These are phyloP conservation scores for Lithohypha guttulata DNA, from an alignment of 2,329 filamentous ascomycete genomes.

Conservation along the genomic window DNA sequence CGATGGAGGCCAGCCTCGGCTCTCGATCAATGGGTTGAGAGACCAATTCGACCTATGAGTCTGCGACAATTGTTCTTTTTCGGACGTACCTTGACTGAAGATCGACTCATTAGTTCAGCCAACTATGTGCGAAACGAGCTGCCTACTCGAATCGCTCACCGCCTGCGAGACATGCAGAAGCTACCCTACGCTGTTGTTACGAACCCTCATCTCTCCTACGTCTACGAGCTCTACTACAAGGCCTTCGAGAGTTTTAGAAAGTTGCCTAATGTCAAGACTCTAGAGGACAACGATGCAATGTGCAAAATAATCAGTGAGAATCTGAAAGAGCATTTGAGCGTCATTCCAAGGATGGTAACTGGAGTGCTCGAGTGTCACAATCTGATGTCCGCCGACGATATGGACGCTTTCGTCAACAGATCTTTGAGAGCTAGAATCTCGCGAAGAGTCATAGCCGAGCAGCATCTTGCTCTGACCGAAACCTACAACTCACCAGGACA, in stretches of 20 bases:
- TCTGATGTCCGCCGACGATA: constrained; percentile 65
- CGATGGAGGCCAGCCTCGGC: constrained; percentile 49
- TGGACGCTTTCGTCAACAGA: constrained; percentile 92
- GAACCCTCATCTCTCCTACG: constrained; percentile 86
- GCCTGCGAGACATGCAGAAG: constrained; percentile 92
- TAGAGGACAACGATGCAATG: constrained; percentile 82
- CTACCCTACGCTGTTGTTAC: constrained; percentile 91
- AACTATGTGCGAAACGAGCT: constrained; percentile 97
- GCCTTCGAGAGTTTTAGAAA: constrained; percentile 89
- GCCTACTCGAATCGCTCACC: constrained; percentile 82
- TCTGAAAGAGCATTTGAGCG: constrained; percentile 76
- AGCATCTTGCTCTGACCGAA: constrained; percentile 88
- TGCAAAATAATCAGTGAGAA: constrained; percentile 71
- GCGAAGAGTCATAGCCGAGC: constrained; percentile 89
- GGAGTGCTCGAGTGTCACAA: constrained; percentile 84
- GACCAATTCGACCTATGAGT: constrained; percentile 89
- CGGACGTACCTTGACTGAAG: constrained; percentile 82
- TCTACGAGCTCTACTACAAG: constrained; percentile 92
- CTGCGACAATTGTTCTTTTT: constrained; percentile 95
- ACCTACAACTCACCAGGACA: constrained; percentile 88
- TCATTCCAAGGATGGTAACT: constrained; percentile 90
- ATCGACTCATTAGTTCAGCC: constrained; percentile 79
- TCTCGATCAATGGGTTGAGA: constrained; percentile 72
- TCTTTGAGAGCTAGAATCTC: constrained; percentile 87
- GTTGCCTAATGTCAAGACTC: constrained; percentile 67